Conservation (phyloP, 306 rosid genomes). For the Vigna unguiculata region DNA sequence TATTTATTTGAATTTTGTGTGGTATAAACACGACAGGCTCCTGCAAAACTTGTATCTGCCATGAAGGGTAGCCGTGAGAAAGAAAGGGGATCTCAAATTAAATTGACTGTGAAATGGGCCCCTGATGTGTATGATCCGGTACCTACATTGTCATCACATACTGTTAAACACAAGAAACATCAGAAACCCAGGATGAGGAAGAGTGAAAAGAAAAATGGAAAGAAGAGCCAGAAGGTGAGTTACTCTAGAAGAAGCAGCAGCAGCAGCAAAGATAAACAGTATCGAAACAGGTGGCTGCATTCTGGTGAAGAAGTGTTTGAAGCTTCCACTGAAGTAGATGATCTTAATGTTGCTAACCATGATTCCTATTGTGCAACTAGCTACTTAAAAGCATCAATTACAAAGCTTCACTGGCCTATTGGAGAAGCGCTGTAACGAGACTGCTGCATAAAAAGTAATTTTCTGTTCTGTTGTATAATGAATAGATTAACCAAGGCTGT, state of each 20-base stretch:
- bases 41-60: constrained; percentile 71
- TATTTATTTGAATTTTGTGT: constrained; percentile 15
- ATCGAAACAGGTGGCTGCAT: constrained; percentile 41
- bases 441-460: constrained; percentile 46
- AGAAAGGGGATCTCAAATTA: constrained; percentile 45
- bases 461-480: not conserved
- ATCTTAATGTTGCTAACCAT: constrained; percentile 51
- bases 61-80: constrained; percentile 83
- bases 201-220: constrained; percentile 70
- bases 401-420: constrained; percentile 55
- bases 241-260: constrained; percentile 59
- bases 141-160: constrained; percentile 61
- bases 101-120: constrained; percentile 80
- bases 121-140: constrained; percentile 89
- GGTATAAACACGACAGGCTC: constrained; percentile 52
- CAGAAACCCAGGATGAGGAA: constrained; percentile 62
- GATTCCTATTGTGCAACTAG: constrained; percentile 66
- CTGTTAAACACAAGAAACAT: constrained; percentile 70
- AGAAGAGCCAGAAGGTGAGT: constrained; percentile 67
- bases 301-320: constrained; percentile 37
- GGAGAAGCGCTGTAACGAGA: constrained; percentile 46
- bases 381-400: constrained; percentile 55
- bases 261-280: constrained; percentile 65
- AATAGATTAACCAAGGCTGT: not conserved
- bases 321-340: constrained; percentile 50